Evolutionary conservation across 225 moss, liverwort and hornwort species (phyloP), one percentile per base, ranked within the genome.

Genomic region (Thuidium tamariscinum): DNA sequence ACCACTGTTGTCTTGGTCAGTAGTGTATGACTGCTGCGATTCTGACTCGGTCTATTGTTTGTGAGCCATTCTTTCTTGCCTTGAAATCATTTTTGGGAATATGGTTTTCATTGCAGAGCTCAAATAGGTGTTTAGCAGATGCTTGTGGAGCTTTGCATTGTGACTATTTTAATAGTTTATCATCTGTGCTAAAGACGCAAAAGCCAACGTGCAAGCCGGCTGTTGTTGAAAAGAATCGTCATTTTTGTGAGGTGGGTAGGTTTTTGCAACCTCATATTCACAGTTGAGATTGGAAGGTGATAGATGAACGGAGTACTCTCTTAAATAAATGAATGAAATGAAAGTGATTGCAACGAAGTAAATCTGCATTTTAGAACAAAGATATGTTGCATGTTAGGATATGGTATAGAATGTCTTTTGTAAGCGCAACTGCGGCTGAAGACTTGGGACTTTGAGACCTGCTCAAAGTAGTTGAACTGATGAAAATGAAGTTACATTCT

Each of bases 101-200:
- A 55, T 66, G 91, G 81, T 85, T 49, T 92, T 85, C 86, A 86
- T 51, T 86, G 90, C 94, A 99, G 98, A 89, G 78, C 82, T 90
- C 96, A 78, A 95, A 88, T 76, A 90, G 76, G 76, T 99, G 99
- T 91, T 79, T 95, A 90, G 99, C 99, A 89, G 95, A 95, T 87
- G 66, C 95, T 66, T 99, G 99, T 93, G 95, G 96, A 90, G 96
- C 99, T 87, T 86, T 99, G 84, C 99, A 99, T 91, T 99, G 99
- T 90, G 97, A 99, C 88, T 88, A 94, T 77, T 91, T 91, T 76
- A 88, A 89, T 46, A 92, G 87, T 89, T 87, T 90, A 85, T 88
- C 82, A 57, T 91, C 93, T 23, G 88, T 92, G 65, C 85, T 25
- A 51, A 92, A 88, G 82, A 88, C 78, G 75, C 95, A 80, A 74